Conservation (phyloP, 192 early-diverging fungal species). For the Podochytrium sp. region DNA sequence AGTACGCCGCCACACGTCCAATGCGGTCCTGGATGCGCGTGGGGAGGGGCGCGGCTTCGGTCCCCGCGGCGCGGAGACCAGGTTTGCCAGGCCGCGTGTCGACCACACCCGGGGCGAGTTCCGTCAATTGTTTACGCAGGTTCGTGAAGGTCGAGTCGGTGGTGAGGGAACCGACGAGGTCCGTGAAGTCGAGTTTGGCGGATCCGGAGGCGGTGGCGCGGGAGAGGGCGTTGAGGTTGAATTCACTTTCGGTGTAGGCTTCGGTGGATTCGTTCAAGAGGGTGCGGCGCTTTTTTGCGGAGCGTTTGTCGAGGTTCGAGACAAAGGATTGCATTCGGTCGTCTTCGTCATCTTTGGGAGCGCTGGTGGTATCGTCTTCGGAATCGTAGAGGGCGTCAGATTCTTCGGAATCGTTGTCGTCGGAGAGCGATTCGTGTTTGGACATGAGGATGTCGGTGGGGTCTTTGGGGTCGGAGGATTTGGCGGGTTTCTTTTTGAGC, state of each 20-base stretch:
- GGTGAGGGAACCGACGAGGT: constrained; percentile 72
- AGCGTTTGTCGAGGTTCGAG: constrained; percentile 63
- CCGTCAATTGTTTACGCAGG: constrained; percentile 68
- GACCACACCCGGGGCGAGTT: constrained; percentile 41
- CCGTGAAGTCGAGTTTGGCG: constrained; percentile 70
- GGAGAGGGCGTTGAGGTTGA: constrained; percentile 45
- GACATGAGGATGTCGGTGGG: constrained; percentile 20
- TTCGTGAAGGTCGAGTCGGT: constrained; percentile 64
- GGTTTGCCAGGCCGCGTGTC: constrained; percentile 50
- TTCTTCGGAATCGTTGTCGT: constrained; percentile 23
- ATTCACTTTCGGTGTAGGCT: constrained; percentile 75
- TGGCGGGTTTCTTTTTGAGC: constrained; percentile 3
- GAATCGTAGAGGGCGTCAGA: constrained; percentile 36
- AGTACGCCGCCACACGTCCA: constrained; percentile 84
- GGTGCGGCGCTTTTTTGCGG: constrained; percentile 55
- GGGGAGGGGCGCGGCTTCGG: constrained; percentile 74
- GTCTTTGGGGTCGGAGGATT: not conserved
- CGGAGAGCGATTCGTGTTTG: not conserved
- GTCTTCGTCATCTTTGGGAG: not conserved
- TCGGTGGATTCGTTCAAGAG: constrained; percentile 66
- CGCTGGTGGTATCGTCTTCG: constrained; percentile 1
- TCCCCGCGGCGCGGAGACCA: constrained; percentile 36
- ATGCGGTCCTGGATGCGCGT: constrained; percentile 82
- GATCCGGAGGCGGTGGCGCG: constrained; percentile 12
- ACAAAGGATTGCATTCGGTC: constrained; percentile 45